Conservation (phyloP, 2,329 filamentous ascomycete genomes). For the Elsinoe ampelina region DNA sequence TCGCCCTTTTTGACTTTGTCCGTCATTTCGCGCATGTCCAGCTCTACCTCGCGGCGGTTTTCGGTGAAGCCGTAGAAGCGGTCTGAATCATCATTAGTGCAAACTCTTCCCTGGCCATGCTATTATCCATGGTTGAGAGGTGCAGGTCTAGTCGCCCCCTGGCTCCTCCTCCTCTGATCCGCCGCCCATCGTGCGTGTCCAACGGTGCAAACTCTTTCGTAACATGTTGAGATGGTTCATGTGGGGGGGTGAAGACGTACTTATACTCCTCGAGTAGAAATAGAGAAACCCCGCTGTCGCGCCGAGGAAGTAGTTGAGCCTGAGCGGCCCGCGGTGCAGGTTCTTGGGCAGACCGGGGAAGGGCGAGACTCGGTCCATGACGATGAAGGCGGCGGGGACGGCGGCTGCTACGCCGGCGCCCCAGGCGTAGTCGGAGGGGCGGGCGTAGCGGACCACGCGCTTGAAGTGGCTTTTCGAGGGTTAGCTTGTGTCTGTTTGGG, state of each 20-base stretch:
- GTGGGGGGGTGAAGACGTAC: conserved; percentile 55
- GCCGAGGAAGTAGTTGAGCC: conserved; percentile 64
- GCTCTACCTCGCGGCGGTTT: conserved; percentile 81
- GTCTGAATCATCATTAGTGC: conserved; percentile 43
- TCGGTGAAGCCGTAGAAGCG: conserved; percentile 94
- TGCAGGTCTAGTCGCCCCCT: not conserved
- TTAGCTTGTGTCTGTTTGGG: not conserved
- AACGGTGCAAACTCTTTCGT: too few species aligned
- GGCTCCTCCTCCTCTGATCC: not conserved
- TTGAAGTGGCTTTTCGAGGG: conserved; percentile 63
- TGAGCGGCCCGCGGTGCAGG: conserved; percentile 74
- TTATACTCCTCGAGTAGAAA: conserved; percentile 72
- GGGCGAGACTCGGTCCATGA: conserved; percentile 77
- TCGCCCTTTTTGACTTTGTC: conserved; percentile 87
- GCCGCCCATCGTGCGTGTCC: too few species aligned
- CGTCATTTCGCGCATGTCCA: conserved; percentile 99
- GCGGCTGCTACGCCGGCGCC: conserved; percentile 60
- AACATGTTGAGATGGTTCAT: too few species aligned
- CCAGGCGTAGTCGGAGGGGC: conserved; percentile 69
- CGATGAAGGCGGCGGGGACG: conserved; percentile 63
- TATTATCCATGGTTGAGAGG: too few species aligned
- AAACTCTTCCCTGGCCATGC: not conserved
- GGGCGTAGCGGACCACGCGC: conserved; percentile 79
- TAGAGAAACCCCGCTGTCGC: conserved; percentile 70
- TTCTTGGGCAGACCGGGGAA: conserved; percentile 68